A percentile compares a stretch with the other conserved stretches of the same genome.
Conservation (phyloP, 192 early-diverging fungal genomes). For the Hyaloraphidium curvatum region DNA sequence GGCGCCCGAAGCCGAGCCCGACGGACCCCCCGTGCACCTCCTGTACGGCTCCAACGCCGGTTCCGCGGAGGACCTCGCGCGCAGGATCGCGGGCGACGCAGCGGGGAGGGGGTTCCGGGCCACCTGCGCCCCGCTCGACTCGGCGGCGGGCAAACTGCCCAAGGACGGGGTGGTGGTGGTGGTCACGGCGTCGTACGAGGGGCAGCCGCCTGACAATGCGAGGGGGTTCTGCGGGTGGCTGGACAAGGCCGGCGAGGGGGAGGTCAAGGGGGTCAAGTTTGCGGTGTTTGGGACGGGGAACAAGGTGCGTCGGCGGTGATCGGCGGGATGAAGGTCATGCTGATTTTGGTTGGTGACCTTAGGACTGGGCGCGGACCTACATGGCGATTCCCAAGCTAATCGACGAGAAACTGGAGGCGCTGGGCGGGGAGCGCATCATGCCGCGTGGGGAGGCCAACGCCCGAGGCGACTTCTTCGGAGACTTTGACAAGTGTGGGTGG, state of each 20-base stretch:
- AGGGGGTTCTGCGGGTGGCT: conserved; percentile 19
- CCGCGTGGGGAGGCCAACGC: conserved; percentile 25
- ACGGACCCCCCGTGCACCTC: conserved; percentile 20
- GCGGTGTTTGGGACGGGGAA: conserved; percentile 39
- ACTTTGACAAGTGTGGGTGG: neutral
- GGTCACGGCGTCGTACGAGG: conserved; percentile 26
- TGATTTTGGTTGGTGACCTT: too few species aligned
- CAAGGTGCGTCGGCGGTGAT: too few species aligned
- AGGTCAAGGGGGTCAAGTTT: conserved; percentile 20
- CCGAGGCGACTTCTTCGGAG: conserved; percentile 16
- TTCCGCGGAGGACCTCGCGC: conserved; percentile 27
- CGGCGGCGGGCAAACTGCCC: neutral
- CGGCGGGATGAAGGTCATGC: too few species aligned
- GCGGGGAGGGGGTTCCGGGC: conserved; percentile 19
- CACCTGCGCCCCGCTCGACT: conserved; percentile 17
- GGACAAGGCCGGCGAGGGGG: neutral
- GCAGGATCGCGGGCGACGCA: conserved; percentile 15
- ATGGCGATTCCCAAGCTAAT: conserved; percentile 29
- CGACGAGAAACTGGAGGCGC: conserved; percentile 15
- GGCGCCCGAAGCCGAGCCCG: too few species aligned
- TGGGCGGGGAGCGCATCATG: conserved; percentile 25
- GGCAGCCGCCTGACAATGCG: conserved; percentile 32
- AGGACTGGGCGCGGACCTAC: conserved; percentile 37
- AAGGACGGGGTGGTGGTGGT: conserved; percentile 9
- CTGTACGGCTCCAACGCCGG: conserved; percentile 36